phyloP scores from a whole-genome alignment of 306 rosid species.

The Quercus parvula region DNA sequence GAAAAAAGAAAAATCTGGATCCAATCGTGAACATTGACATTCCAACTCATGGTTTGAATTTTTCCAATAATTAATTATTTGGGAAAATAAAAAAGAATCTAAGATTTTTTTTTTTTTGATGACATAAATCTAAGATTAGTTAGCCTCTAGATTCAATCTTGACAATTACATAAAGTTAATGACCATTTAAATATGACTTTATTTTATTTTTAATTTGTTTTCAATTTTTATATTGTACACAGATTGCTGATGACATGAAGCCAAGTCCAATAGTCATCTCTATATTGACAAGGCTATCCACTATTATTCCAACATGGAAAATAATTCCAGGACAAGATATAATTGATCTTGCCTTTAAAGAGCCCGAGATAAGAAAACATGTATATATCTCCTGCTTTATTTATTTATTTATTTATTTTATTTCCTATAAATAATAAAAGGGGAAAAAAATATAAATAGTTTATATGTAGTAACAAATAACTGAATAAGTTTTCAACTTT shows the following conservation, averaged over 20 bases:
- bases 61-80: neutral
- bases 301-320: slow-evolving; percentile 68
- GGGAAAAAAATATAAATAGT: neutral
- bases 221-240: slow-evolving; percentile 3
- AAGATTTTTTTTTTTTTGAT: too few relatives aligned
- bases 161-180: too few relatives aligned
- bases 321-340: slow-evolving; percentile 65
- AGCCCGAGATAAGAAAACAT: slow-evolving; percentile 58
- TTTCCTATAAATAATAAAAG: neutral
- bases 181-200: neutral
- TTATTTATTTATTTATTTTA: too few relatives aligned
- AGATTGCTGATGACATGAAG: slow-evolving; percentile 76
- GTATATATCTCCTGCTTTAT: slow-evolving; percentile 15
- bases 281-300: slow-evolving; percentile 46
- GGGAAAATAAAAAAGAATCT: too few relatives aligned
- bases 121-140: neutral
- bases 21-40: neutral
- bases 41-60: neutral
- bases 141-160: neutral
- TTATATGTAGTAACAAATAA: too few relatives aligned
- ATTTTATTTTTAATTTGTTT: neutral
- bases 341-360: slow-evolving; percentile 62
- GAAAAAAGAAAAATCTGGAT: neutral
- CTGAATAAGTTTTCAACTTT: too few relatives aligned
- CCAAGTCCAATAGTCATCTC: slow-evolving; percentile 36